Conservation (phyloP, 257 asterid genomes). For the Jacaranda mimosifolia region DNA sequence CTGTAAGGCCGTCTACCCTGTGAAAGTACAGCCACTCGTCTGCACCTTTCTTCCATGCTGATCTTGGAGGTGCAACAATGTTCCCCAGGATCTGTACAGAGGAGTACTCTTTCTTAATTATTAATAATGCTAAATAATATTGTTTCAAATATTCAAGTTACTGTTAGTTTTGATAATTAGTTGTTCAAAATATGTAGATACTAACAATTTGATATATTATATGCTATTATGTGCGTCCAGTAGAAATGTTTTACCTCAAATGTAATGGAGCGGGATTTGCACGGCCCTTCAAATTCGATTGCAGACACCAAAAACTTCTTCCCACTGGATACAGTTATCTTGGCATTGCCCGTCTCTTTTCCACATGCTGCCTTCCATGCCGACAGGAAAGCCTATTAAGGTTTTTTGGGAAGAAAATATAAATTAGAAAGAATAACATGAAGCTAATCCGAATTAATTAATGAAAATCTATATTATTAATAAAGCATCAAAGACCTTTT, state of each 20-base stretch:
- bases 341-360: neutral
- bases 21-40: slow-evolving; percentile 52
- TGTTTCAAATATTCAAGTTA: no score
- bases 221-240: no score
- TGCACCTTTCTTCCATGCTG: slow-evolving; percentile 38
- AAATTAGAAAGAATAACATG: neutral
- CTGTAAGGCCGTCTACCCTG: slow-evolving; percentile 41
- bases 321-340: slow-evolving; percentile 36
- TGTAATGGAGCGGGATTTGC: slow-evolving; percentile 38
- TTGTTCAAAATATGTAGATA: no score
- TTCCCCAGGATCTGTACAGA: slow-evolving; percentile 48
- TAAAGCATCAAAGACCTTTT: no score
- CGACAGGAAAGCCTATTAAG: slow-evolving; percentile 42
- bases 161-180: no score
- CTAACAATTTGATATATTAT: no score
- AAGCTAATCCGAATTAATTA: no score
- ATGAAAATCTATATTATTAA: no score
- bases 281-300: slow-evolving; percentile 50
- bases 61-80: slow-evolving; percentile 53
- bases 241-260: slow-evolving; percentile 41
- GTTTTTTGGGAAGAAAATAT: neutral
- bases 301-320: slow-evolving; percentile 41
- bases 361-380: slow-evolving; percentile 55
- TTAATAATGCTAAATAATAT: neutral
- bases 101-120: neutral